Conservation (phyloP, 2,329 filamentous ascomycete species). For the Claviceps spartinae region DNA sequence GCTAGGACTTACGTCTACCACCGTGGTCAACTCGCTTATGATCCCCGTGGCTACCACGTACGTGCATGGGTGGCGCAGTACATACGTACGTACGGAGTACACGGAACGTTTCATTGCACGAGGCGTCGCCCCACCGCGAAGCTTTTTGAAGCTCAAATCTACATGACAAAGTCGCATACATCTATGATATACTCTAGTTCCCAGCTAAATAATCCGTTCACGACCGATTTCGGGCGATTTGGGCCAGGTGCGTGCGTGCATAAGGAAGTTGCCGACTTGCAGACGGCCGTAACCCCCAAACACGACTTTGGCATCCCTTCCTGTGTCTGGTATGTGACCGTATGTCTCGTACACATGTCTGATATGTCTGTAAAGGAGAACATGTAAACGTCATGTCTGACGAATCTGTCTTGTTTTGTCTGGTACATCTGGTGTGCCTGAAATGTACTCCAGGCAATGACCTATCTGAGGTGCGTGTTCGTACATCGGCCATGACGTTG, state of each 20-base stretch:
- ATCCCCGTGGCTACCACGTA: too few relatives aligned
- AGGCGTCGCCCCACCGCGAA: too few relatives aligned
- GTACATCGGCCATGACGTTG: not conserved
- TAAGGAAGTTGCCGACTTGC: not conserved
- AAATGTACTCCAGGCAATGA: not conserved
- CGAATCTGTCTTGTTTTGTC: not conserved
- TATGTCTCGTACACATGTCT: not conserved
- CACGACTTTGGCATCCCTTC: not conserved
- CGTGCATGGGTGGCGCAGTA: too few relatives aligned
- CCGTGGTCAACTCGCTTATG: too few relatives aligned
- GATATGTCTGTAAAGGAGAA: not conserved
- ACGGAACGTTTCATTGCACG: too few relatives aligned
- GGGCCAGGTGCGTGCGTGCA: not conserved
- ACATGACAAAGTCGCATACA: too few relatives aligned
- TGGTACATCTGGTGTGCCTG: not conserved
- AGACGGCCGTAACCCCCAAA: not conserved
- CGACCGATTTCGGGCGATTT: not conserved
- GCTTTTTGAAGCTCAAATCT: too few relatives aligned
- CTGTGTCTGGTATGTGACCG: not conserved
- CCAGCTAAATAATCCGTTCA: not conserved
- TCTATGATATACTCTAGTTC: not conserved
- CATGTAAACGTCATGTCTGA: not conserved
- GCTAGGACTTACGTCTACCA: too few relatives aligned
- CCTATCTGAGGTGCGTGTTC: not conserved
- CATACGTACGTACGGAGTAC: too few relatives aligned